phyloP scores from a whole-genome alignment of 2,329 filamentous ascomycete genomes.

The Aureobasidium namibiae region DNA sequence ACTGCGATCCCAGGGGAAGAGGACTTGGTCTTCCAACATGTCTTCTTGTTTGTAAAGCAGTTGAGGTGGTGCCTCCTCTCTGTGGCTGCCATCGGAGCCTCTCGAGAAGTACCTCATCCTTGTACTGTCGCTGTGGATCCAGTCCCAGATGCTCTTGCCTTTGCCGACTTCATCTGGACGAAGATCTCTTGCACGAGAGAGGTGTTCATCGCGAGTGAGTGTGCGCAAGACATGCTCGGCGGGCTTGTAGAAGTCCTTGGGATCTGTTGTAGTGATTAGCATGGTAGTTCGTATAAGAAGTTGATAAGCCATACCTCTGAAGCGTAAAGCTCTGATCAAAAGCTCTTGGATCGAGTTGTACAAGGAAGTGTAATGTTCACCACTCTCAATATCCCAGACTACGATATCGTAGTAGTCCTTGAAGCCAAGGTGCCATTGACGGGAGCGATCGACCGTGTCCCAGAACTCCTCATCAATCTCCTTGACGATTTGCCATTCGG shows the following conservation, averaged over 20 bases:
- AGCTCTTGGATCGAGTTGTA: constrained; percentile 21
- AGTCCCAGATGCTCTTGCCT: constrained; percentile 28
- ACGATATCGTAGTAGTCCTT: constrained; percentile 32
- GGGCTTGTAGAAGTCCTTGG: constrained; percentile 27
- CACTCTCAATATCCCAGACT: constrained; percentile 33
- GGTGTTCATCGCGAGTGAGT: constrained; percentile 28
- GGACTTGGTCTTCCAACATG: constrained; percentile 32
- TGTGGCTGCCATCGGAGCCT: constrained; percentile 9
- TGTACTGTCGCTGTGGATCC: constrained; percentile 18
- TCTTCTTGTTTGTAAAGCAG: constrained; percentile 34
- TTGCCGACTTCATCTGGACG: constrained; percentile 24
- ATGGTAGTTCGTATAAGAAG: neutral
- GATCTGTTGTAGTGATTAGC: neutral
- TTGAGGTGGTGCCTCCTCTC: constrained; percentile 17
- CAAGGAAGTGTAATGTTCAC: constrained; percentile 21
- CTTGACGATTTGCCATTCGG: constrained; percentile 29
- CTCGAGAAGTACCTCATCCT: constrained; percentile 15
- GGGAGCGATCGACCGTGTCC: constrained; percentile 8
- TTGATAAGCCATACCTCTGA: constrained; percentile 11
- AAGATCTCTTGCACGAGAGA: constrained; percentile 29
- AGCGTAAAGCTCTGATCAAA: constrained; percentile 31
- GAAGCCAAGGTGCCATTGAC: constrained; percentile 23
- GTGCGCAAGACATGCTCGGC: constrained; percentile 30
- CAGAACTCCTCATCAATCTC: constrained; percentile 25
- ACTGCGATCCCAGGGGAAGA: constrained; percentile 30